These are phyloP conservation scores for Venturia asperata DNA, from an alignment of 2,329 filamentous ascomycete species.

Conservation along the genomic window DNA sequence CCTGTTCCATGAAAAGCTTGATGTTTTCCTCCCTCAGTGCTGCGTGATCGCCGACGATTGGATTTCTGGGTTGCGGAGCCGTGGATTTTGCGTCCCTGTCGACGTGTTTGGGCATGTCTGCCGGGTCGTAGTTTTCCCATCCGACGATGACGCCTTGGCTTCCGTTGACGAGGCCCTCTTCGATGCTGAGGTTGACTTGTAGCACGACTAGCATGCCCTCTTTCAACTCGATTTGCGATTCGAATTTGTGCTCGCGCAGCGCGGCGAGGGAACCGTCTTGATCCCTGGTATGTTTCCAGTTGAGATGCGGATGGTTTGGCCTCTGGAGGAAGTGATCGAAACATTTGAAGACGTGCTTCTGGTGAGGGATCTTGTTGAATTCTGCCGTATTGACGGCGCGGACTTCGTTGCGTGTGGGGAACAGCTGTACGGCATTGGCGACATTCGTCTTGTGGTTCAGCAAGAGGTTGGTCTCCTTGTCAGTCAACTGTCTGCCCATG, in stretches of 20 bases:
- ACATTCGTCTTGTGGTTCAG: conserved; percentile 41
- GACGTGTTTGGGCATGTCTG: conserved; percentile 27
- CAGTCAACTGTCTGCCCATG: conserved; percentile 37
- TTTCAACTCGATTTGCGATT: conserved; percentile 41
- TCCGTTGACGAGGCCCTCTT: conserved; percentile 40
- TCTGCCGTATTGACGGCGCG: conserved; percentile 29
- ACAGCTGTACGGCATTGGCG: conserved; percentile 40
- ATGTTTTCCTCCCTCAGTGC: conserved; percentile 34
- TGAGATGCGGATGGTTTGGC: conserved; percentile 24
- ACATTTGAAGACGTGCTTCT: conserved; percentile 27
- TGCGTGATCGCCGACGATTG: conserved; percentile 35
- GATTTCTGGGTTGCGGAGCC: conserved; percentile 18
- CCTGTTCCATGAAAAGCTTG: conserved; percentile 33
- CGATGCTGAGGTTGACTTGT: conserved; percentile 43
- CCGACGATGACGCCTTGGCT: conserved; percentile 42
- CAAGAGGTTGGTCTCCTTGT: conserved; percentile 36
- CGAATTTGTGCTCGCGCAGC: conserved; percentile 43
- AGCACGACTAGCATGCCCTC: conserved; percentile 48
- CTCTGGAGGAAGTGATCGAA: conserved; percentile 40
- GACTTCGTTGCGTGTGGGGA: conserved; percentile 35
- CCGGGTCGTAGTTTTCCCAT: conserved; percentile 31
- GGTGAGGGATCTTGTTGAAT: conserved; percentile 28
- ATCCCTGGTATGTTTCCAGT: conserved; percentile 21
- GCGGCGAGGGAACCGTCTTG: conserved; percentile 28
- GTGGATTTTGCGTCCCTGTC: conserved; percentile 6